Evolutionary conservation across 2,329 filamentous ascomycete species (phyloP).

Genomic region (Alternaria conjuncta): DNA sequence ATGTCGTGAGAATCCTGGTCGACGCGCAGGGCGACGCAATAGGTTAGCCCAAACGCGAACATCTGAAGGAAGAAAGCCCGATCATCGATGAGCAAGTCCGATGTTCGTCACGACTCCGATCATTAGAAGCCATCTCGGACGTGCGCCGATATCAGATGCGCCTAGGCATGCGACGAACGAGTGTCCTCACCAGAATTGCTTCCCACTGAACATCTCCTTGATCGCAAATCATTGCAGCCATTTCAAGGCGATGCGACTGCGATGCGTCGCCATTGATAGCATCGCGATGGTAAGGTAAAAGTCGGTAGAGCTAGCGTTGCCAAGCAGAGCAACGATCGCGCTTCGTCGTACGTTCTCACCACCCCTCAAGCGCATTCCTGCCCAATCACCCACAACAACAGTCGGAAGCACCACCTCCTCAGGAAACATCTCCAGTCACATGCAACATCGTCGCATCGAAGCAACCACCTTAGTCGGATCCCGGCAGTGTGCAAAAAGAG

Average conservation of each 20-base stretch:
- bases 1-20: not conserved
- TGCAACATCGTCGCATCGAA: not conserved
- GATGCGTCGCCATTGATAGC: not conserved
- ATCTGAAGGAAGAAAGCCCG: not conserved
- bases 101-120: not conserved
- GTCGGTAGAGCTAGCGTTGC: not conserved
- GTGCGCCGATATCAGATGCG: not conserved
- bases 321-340: conserved; percentile 4
- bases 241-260: not conserved
- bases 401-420: conserved; percentile 3
- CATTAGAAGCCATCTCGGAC: not conserved
- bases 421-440: conserved; percentile 5
- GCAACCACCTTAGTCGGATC: conserved; percentile 5
- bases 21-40: not conserved
- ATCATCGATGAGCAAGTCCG: not conserved
- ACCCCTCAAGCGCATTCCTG: not conserved
- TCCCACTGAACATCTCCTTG: not conserved
- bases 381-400: not conserved
- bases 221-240: not conserved
- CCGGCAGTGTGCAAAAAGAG: not conserved
- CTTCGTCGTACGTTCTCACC: not conserved
- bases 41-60: not conserved
- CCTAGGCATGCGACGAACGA: not conserved
- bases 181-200: not conserved
- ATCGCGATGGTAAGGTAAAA: not conserved